Base-by-base conservation (phyloP, 345 rosid species). In the Carallia brachiata region DNA sequence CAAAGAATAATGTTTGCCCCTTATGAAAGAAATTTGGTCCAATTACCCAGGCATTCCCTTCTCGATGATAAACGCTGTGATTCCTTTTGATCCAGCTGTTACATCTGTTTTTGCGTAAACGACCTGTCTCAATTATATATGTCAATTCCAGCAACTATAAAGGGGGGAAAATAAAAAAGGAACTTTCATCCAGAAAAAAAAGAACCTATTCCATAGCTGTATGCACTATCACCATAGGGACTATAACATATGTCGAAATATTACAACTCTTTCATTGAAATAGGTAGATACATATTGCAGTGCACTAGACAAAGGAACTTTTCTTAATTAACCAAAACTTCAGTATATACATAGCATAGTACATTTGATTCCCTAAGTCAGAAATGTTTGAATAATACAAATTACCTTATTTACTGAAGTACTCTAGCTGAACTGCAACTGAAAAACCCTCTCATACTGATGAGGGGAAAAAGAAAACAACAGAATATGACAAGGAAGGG, bases 21-120 rank as follows among this genome's bases (percentile, higher is more conserved):
- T 44, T 13, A 10, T 10, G 50, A 44, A 30, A 56, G 31, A 7
- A 4, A 5, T 56, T 56, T 27, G 60, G 16, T 47, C 57, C 56
- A 81, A 58, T 69, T 88, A 91, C 98, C 97, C 98, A 0, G 89
- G 79, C 95, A 90, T 94, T 79, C 92, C 96, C 78, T 91, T 90
- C 86, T 94, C 98, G n/a, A 94, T 80, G 69, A 94, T 79, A 71
- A 94, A 91, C 62, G 98, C 89, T 2, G 98, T 91, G 78, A 94
- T 90, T 77, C 98, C 97, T 86, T 94, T 94, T 28, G 97, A 83
- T 59, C 97, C 91, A 63, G 89, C 90, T 52, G 75, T 81, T 36
- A 79, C 62, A 54, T 90, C 89, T n/a, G 97, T 91, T 80, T 94
- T 94, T 13, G 95, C 96, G 76, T 91, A 91, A 68, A 90, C 82